phyloP scores from a whole-genome alignment of 345 rosid species.

The Heritiera littoralis region DNA sequence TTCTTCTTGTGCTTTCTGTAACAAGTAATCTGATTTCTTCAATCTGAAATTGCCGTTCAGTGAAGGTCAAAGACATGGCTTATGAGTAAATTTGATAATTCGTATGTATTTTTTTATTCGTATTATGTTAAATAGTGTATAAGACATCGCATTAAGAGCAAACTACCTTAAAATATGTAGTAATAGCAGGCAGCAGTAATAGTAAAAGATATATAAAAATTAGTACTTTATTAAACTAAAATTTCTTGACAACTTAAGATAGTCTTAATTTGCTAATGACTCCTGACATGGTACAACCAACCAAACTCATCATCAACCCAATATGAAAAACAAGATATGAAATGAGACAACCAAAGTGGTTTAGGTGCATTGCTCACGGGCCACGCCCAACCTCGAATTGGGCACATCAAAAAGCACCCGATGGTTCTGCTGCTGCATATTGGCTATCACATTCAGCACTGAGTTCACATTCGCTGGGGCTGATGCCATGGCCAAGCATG shows the following conservation, averaged over 20 bases:
- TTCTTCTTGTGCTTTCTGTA: no score
- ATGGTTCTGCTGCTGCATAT: slow-evolving; percentile 97
- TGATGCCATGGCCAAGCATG: slow-evolving; percentile 89
- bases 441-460: slow-evolving; percentile 86
- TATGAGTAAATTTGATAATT: no score
- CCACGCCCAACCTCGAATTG: slow-evolving; percentile 80
- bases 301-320: neutral
- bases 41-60: no score
- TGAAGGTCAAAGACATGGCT: no score
- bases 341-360: neutral
- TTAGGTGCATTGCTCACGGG: slow-evolving; percentile 77
- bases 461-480: slow-evolving; percentile 85
- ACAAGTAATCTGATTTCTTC: no score
- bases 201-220: neutral
- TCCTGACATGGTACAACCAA: neutral
- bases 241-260: neutral
- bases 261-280: neutral
- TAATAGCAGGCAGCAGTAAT: no score
- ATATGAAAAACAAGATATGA: neutral
- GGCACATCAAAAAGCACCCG: slow-evolving; percentile 76
- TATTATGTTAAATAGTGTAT: no score
- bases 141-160: no score
- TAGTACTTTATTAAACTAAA: neutral
- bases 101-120: no score
- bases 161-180: no score